Base-by-base conservation (phyloP, 257 asterid genomes). In the Plantago major region DNA sequence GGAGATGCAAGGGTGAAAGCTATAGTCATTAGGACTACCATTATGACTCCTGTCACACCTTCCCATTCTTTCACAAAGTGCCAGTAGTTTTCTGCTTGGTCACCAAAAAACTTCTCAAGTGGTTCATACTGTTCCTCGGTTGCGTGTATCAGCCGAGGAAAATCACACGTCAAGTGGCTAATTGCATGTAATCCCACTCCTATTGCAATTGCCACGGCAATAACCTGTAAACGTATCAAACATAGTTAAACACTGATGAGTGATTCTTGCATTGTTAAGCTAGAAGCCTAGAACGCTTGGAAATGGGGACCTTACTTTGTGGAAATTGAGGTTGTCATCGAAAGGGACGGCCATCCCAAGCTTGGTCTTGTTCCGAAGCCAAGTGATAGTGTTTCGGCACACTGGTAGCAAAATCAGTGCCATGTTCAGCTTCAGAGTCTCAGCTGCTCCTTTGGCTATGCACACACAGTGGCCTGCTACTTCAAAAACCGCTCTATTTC, bases 401-500 rank as follows among this genome's bases (percentile, higher is more conserved):
- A 92, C 97, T 0, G 97, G 97, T 0, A 92, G 72, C 49, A 92
- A 54, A 37, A 92, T 84, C 17, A 92, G 45, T 0, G 97, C 99
- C 99, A 92, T 92, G 82, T 92, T 92, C 28, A 92, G 78, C 86
- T 92, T 92, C 33, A 87, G 82, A 4, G 91, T 92, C 79, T 92
- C 99, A n/a, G 99, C 99, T 0, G 91, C 99, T 1, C 99, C 99
- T 60, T 92, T 92, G 14, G 99, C 99, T 51, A 87, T 5, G 73
- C 95, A 86, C 46, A 92, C 97, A 46, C 99, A 92, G 12, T 73
- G 76, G 9, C 99, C 99, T 94, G 89, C 83, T 0, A 92, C 91
- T 0, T 14, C 69, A 22, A 78, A 92, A 0, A 19, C 97, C 13
- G 72, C 81, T 43, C 78, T 71, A 16, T 81, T 64, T 60, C 74